These are phyloP conservation scores for Pleurotus ostreatus DNA, from an alignment of 768 basidiomycete species.

Conservation along the genomic window DNA sequence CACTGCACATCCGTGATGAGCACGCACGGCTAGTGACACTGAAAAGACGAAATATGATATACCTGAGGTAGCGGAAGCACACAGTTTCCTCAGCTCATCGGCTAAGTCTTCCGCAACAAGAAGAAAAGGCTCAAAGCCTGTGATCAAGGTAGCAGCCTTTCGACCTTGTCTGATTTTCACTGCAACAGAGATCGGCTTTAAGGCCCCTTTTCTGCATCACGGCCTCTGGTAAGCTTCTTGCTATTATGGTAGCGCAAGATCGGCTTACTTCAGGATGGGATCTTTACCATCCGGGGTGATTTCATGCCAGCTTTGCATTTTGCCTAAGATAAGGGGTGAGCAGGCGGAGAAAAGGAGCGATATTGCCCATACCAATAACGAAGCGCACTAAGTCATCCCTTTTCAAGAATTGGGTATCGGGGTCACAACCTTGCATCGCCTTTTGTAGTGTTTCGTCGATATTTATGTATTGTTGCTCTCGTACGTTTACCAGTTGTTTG, in stretches of 20 bases:
- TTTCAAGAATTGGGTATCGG: slow-evolving; percentile 49
- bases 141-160: slow-evolving; percentile 72
- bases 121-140: slow-evolving; percentile 76
- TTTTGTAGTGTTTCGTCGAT: slow-evolving; percentile 46
- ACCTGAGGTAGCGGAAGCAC: slow-evolving; percentile 81
- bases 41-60: slow-evolving; percentile 15
- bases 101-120: slow-evolving; percentile 67
- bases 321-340: slow-evolving; percentile 17
- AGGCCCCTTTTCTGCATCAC: slow-evolving; percentile 62
- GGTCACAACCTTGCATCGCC: slow-evolving; percentile 11
- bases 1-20: slow-evolving; percentile 34
- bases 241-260: too few species aligned
- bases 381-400: slow-evolving; percentile 58
- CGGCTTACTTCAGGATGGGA: slow-evolving; percentile 52
- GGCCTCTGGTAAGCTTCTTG: not conserved
- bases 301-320: slow-evolving; percentile 80
- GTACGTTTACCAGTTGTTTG: slow-evolving; percentile 59
- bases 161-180: slow-evolving; percentile 76
- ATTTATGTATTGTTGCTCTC: slow-evolving; percentile 68
- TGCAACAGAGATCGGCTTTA: slow-evolving; percentile 66
- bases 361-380: slow-evolving; percentile 27
- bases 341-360: not conserved
- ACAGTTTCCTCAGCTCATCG: slow-evolving; percentile 71
- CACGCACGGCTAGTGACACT: not conserved
- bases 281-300: slow-evolving; percentile 52